Percentiles rank a stretch among this genome's conserved stretches.
Evolutionary conservation across 1,284 basidiomycete species (phyloP).

Genomic region (Apiotrichum veenhuisii): DNA sequence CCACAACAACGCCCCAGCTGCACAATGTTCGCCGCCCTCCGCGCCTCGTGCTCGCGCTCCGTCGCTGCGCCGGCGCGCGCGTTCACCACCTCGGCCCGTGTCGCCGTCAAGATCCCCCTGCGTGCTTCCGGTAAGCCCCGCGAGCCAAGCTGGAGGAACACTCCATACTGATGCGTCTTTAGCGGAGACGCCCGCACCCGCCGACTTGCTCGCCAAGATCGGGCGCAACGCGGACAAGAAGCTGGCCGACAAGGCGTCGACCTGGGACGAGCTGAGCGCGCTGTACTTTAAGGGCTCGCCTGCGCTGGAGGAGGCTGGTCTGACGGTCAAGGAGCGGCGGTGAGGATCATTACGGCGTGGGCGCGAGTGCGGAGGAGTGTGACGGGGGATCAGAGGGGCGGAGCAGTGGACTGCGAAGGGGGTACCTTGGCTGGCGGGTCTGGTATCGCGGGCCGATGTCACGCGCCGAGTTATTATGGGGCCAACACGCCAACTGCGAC

Average conservation of each 20-base stretch:
- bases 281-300: conserved; percentile 32
- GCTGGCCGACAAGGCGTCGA: conserved; percentile 29
- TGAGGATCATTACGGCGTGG: conserved; percentile 19
- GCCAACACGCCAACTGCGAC: too few relatives aligned
- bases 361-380: background rate
- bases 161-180: background rate
- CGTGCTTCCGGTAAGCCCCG: conserved; percentile 23
- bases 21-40: conserved; percentile 25
- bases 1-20: background rate
- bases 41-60: conserved; percentile 27
- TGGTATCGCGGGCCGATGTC: too few relatives aligned
- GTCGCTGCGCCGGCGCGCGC: background rate
- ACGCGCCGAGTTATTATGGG: too few relatives aligned
- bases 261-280: conserved; percentile 38
- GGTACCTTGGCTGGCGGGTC: background rate
- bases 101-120: conserved; percentile 28
- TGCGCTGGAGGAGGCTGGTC: conserved; percentile 33
- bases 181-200: conserved; percentile 33
- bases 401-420: background rate
- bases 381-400: background rate
- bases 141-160: conserved; percentile 9
- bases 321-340: conserved; percentile 38
- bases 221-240: conserved; percentile 43
- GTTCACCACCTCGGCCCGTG: conserved; percentile 23
- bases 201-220: conserved; percentile 35